A percentile compares a stretch with the other conserved stretches of the same genome.
These are phyloP conservation scores for Ophiostoma piceae DNA, from an alignment of 2,329 filamentous ascomycete species.

Conservation along the genomic window DNA sequence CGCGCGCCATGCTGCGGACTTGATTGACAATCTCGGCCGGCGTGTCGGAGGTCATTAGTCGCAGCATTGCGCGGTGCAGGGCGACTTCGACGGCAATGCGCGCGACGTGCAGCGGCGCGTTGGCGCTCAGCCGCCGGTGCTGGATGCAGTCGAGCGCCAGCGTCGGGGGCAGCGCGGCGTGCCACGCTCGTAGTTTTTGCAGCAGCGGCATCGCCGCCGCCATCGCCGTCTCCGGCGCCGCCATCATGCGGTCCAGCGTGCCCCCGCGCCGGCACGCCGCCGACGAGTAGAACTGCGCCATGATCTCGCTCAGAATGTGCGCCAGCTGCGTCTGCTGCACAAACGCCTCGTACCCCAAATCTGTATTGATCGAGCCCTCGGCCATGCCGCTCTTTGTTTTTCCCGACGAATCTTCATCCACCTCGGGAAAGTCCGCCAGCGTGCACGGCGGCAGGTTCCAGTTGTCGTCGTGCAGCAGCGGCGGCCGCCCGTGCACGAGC, in stretches of 20 bases:
- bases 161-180: conserved; percentile 8
- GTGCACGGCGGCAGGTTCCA: conserved; percentile 47
- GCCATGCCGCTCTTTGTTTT: background rate
- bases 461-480: conserved; percentile 36
- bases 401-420: conserved; percentile 8
- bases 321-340: conserved; percentile 15
- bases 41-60: conserved; percentile 10
- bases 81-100: conserved; percentile 13
- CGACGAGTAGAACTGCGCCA: conserved; percentile 16
- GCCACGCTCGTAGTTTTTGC: background rate
- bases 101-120: conserved; percentile 15
- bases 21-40: background rate
- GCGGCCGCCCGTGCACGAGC: conserved; percentile 65
- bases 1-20: conserved; percentile 10
- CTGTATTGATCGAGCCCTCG: conserved; percentile 14
- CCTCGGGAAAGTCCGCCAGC: conserved; percentile 31
- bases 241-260: conserved; percentile 15
- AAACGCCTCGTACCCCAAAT: conserved; percentile 16
- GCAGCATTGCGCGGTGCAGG: conserved; percentile 16
- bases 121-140: conserved; percentile 11
- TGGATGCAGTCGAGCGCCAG: conserved; percentile 18
- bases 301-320: conserved; percentile 13
- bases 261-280: conserved; percentile 15
- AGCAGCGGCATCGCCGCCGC: conserved; percentile 5
- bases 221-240: background rate